Percentiles rank a stretch among this genome's conserved stretches.
phyloP scores from a whole-genome alignment of 371 early-diverging fungal species.

The Smittium culicis region DNA sequence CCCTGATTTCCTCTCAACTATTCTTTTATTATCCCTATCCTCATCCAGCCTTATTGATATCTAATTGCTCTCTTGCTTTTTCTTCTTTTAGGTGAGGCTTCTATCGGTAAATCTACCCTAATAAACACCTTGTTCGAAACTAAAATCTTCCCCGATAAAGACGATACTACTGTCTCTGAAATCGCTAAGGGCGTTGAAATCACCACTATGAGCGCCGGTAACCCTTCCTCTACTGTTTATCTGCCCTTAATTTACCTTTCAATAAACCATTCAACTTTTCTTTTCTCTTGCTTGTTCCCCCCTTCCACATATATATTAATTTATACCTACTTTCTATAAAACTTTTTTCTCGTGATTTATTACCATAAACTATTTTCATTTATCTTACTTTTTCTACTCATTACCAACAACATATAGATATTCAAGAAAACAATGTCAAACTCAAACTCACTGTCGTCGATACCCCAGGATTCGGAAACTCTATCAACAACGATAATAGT shows the following conservation, averaged over 20 bases:
- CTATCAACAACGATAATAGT: constrained; percentile 86
- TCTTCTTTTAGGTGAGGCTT: constrained; percentile 90
- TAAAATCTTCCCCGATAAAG: constrained; percentile 71
- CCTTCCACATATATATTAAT: too few species aligned
- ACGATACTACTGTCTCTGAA: constrained; percentile 64
- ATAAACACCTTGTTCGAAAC: constrained; percentile 97
- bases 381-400: too few species aligned
- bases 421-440: constrained; percentile 68
- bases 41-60: background rate
- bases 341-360: too few species aligned
- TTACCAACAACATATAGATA: too few species aligned
- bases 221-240: too few species aligned
- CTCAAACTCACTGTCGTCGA: constrained; percentile 90
- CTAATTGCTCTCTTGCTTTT: constrained; percentile 33
- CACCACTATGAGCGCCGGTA: constrained; percentile 83
- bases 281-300: too few species aligned
- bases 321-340: too few species aligned
- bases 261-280: too few species aligned
- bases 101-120: constrained; percentile 99
- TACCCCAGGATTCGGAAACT: constrained; percentile 96
- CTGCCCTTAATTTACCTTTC: too few species aligned
- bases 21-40: background rate
- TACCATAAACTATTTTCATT: too few species aligned
- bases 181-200: constrained; percentile 87
- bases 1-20: background rate